phyloP scores from a whole-genome alignment of 225 moss, liverwort and hornwort genomes.

The Polytrichum formosum region DNA sequence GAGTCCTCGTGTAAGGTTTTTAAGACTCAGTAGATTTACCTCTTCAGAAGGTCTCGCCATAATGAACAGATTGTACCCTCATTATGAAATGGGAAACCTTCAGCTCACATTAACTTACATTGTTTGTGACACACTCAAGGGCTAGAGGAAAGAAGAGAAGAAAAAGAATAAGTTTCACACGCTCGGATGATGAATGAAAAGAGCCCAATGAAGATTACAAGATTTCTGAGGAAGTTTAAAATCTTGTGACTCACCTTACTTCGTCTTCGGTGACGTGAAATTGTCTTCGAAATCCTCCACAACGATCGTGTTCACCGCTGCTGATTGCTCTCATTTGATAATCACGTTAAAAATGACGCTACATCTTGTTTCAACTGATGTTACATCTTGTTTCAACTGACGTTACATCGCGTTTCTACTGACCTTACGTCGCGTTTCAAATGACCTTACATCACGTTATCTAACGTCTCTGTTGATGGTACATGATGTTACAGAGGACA shows the following conservation, averaged over 20 bases:
- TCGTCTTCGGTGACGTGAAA: conserved; percentile 61
- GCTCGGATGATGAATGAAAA: conserved; percentile 10
- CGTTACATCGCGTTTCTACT: too few species aligned
- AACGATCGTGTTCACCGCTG: conserved; percentile 64
- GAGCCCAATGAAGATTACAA: not conserved
- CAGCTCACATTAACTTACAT: not conserved
- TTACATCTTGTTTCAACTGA: too few species aligned
- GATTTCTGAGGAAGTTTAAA: not conserved
- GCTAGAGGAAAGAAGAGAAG: conserved; percentile 37
- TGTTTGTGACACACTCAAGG: conserved; percentile 15
- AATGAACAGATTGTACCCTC: not conserved
- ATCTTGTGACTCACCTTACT: conserved; percentile 50
- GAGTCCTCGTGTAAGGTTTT: not conserved
- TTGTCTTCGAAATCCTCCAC: conserved; percentile 69
- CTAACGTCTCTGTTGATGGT: too few species aligned
- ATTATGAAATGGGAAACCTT: not conserved
- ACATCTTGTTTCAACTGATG: too few species aligned
- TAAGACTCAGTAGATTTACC: not conserved
- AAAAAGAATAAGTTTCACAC: conserved; percentile 41
- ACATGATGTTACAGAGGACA: too few species aligned
- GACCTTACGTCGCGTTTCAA: too few species aligned
- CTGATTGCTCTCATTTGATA: too few species aligned
- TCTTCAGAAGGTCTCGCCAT: not conserved
- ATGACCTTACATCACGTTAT: too few species aligned
- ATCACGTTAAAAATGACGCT: too few species aligned